Evolutionary conservation across 1,284 basidiomycete genomes (phyloP).

Genomic region (Irpex sp.): DNA sequence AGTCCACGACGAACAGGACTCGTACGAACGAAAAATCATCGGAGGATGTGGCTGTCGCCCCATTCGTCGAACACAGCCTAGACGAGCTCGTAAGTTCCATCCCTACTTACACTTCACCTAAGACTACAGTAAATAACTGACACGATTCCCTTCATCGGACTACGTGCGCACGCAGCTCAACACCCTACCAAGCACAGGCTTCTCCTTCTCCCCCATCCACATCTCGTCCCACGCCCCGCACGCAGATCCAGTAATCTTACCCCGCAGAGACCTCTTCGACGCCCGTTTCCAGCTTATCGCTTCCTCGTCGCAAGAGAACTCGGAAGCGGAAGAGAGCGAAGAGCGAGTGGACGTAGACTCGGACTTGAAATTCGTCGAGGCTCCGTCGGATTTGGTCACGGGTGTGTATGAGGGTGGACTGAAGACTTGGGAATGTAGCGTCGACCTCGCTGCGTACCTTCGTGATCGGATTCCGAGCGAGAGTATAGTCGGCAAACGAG

Average conservation of each 20-base stretch:
- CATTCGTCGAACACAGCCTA: slow-evolving; percentile 3
- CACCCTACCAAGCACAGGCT: slow-evolving; percentile 42
- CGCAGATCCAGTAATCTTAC: slow-evolving; percentile 34
- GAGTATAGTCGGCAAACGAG: slow-evolving; percentile 21
- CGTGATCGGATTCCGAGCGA: slow-evolving; percentile 27
- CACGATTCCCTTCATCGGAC: no score
- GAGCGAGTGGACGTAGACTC: neutral
- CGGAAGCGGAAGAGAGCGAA: no score
- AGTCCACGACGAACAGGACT: slow-evolving; percentile 3
- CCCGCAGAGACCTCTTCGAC: slow-evolving; percentile 89
- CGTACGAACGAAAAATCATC: neutral
- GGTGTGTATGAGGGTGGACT: slow-evolving; percentile 94
- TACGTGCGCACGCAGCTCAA: slow-evolving; percentile 37
- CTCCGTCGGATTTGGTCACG: slow-evolving; percentile 88
- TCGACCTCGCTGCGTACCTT: slow-evolving; percentile 76
- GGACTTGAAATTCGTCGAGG: slow-evolving; percentile 63
- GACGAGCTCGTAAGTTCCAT: slow-evolving; percentile 31
- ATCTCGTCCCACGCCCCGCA: slow-evolving; percentile 21
- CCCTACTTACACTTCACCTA: neutral
- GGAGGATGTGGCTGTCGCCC: neutral
- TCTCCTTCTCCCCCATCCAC: slow-evolving; percentile 60
- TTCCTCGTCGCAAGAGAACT: slow-evolving; percentile 20
- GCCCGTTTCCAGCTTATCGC: slow-evolving; percentile 89
- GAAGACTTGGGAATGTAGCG: slow-evolving; percentile 97
- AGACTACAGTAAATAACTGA: no score